Conservation (phyloP, 2,329 filamentous ascomycete species). For the Scytalidium sp. region DNA sequence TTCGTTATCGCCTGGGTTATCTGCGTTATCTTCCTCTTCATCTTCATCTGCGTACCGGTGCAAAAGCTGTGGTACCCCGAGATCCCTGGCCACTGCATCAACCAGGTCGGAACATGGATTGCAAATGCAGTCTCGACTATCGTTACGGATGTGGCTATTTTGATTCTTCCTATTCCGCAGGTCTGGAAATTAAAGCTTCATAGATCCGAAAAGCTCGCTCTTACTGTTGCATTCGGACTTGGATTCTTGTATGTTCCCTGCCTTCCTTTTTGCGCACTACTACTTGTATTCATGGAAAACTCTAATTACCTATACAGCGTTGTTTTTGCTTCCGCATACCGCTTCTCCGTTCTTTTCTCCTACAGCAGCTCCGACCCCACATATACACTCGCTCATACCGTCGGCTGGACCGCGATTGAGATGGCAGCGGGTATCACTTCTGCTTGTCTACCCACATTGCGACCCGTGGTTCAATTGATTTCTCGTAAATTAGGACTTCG, state of each 20-base stretch:
- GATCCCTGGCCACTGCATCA: constrained; percentile 44
- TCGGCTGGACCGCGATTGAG: constrained; percentile 47
- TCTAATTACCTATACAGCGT: constrained; percentile 30
- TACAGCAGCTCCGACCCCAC: constrained; percentile 37
- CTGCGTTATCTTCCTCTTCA: constrained; percentile 44
- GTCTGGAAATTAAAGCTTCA: constrained; percentile 43
- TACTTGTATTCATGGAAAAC: not conserved
- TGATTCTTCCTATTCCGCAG: constrained; percentile 41
- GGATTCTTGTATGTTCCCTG: constrained; percentile 39
- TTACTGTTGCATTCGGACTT: constrained; percentile 41
- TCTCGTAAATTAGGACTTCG: constrained; percentile 40
- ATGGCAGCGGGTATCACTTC: constrained; percentile 49
- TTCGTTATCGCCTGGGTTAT: constrained; percentile 47
- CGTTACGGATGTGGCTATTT: constrained; percentile 41
- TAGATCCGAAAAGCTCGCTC: constrained; percentile 38
- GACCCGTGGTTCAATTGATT: constrained; percentile 39
- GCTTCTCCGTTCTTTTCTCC: constrained; percentile 43
- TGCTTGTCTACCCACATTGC: constrained; percentile 50
- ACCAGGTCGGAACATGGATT: constrained; percentile 48
- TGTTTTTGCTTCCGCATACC: constrained; percentile 45
- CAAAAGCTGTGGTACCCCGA: constrained; percentile 45
- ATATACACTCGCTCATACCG: constrained; percentile 44
- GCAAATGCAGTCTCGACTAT: constrained; percentile 47
- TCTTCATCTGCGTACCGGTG: constrained; percentile 51
- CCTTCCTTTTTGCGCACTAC: not conserved